phyloP scores from a whole-genome alignment of 768 basidiomycete species.

The Boletus eberwhitei region DNA sequence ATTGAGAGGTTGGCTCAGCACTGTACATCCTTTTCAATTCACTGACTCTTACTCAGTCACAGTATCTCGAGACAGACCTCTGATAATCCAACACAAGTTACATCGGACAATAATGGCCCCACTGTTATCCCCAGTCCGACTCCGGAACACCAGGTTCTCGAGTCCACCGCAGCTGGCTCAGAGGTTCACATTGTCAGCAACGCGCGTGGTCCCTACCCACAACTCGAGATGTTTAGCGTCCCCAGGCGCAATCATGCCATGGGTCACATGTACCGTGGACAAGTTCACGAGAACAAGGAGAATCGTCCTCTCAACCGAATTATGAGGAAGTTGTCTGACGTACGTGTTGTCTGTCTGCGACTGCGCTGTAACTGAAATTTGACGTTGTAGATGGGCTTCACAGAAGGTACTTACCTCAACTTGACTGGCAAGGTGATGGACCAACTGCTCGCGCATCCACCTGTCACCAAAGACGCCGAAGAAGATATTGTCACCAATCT shows the following conservation, averaged over 20 bases:
- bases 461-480: slow-evolving; percentile 52
- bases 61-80: slow-evolving; percentile 28
- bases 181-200: slow-evolving; percentile 56
- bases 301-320: slow-evolving; percentile 49
- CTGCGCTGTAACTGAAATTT: slow-evolving; percentile 8
- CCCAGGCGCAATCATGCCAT: slow-evolving; percentile 40
- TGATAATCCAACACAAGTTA: slow-evolving; percentile 15
- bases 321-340: slow-evolving; percentile 58
- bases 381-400: slow-evolving; percentile 69
- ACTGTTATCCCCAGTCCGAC: slow-evolving; percentile 4
- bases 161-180: slow-evolving; percentile 14
- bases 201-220: slow-evolving; percentile 56
- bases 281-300: slow-evolving; percentile 20
- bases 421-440: slow-evolving; percentile 49
- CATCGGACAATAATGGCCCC: not conserved
- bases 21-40: not conserved
- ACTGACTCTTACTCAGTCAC: slow-evolving; percentile 5
- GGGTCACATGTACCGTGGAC: slow-evolving; percentile 24
- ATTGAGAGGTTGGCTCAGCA: slow-evolving; percentile 26
- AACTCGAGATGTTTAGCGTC: slow-evolving; percentile 61
- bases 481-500: slow-evolving; percentile 64
- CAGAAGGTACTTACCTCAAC: slow-evolving; percentile 51
- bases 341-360: slow-evolving; percentile 33
- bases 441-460: slow-evolving; percentile 41
- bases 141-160: slow-evolving; percentile 13